Evolutionary conservation across 305 asterid species (phyloP).

Genomic region (Andrographis paniculata): DNA sequence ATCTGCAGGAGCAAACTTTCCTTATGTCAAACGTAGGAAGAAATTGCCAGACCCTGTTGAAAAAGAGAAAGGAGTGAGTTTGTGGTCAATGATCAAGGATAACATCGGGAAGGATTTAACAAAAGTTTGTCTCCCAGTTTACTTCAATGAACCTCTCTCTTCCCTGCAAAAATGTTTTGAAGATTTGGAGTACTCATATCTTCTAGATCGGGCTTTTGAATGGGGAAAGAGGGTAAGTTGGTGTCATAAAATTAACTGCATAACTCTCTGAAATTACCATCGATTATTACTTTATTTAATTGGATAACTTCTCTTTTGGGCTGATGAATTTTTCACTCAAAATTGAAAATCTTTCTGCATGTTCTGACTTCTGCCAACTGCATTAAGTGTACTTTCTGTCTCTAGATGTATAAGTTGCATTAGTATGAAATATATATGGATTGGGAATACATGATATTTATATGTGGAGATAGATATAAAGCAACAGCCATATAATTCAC

Average conservation of each 20-base stretch:
- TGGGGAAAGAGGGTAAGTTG: slow-evolving; percentile 75
- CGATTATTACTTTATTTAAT: slow-evolving; percentile 5
- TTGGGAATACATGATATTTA: background rate
- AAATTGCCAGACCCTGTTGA: slow-evolving; percentile 87
- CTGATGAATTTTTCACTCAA: too few relatives aligned
- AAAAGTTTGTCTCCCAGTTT: slow-evolving; percentile 94
- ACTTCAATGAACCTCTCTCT: slow-evolving; percentile 94
- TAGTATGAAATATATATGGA: slow-evolving; percentile 2
- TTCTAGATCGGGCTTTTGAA: slow-evolving; percentile 80
- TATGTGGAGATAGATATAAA: background rate
- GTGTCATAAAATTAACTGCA: slow-evolving; percentile 7
- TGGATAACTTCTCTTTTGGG: background rate
- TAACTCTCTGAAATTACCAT: slow-evolving; percentile 9
- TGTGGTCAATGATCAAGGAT: slow-evolving; percentile 98
- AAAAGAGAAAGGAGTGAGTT: slow-evolving; percentile 89
- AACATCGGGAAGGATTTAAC: slow-evolving; percentile 95
- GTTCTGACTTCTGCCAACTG: slow-evolving; percentile 4
- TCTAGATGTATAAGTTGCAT: too few relatives aligned
- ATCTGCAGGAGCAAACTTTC: slow-evolving; percentile 58
- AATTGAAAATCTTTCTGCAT: too few relatives aligned
- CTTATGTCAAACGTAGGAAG: slow-evolving; percentile 72
- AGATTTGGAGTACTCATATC: slow-evolving; percentile 88
- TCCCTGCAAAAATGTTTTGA: slow-evolving; percentile 92
- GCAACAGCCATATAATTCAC: too few relatives aligned
- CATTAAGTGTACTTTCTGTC: background rate